Percentiles rank a stretch among this genome's conserved stretches.
These are phyloP conservation scores for Penicillium flavigenum DNA, from an alignment of 495 filamentous ascomycete species.

Conservation along the genomic window DNA sequence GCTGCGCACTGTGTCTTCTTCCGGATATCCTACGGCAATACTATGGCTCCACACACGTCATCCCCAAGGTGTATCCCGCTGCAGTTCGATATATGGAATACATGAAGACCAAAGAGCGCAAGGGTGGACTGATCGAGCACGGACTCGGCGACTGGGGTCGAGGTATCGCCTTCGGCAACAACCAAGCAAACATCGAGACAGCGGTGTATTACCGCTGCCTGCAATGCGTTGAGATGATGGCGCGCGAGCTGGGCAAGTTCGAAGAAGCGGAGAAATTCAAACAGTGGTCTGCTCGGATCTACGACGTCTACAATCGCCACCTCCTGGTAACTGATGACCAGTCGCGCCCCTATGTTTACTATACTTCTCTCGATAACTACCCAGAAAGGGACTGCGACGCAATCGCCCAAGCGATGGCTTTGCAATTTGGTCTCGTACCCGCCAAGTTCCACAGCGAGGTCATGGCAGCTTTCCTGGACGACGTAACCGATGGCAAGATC, in stretches of 20 bases:
- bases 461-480: slow-evolving; percentile 28
- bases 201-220: slow-evolving; percentile 34
- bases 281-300: slow-evolving; percentile 24
- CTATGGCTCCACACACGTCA: slow-evolving; percentile 29
- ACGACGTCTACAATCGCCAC: slow-evolving; percentile 25
- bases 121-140: slow-evolving; percentile 30
- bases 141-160: slow-evolving; percentile 33
- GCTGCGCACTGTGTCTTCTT: slow-evolving; percentile 28
- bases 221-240: slow-evolving; percentile 29
- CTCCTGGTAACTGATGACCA: slow-evolving; percentile 26
- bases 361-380: slow-evolving; percentile 29
- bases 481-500: slow-evolving; percentile 22
- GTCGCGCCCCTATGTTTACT: slow-evolving; percentile 21
- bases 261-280: slow-evolving; percentile 23
- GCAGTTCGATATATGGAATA: slow-evolving; percentile 34
- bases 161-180: slow-evolving; percentile 33
- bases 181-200: slow-evolving; percentile 35
- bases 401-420: slow-evolving; percentile 28
- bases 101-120: slow-evolving; percentile 29
- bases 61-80: slow-evolving; percentile 23
- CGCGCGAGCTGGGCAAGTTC: slow-evolving; percentile 22
- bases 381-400: slow-evolving; percentile 25
- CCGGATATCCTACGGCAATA: slow-evolving; percentile 28
- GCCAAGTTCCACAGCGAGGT: slow-evolving; percentile 21
- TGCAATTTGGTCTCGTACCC: slow-evolving; percentile 28